These are phyloP conservation scores for Schizophyllum amplum DNA, from an alignment of 1,284 basidiomycete species.

Conservation along the genomic window DNA sequence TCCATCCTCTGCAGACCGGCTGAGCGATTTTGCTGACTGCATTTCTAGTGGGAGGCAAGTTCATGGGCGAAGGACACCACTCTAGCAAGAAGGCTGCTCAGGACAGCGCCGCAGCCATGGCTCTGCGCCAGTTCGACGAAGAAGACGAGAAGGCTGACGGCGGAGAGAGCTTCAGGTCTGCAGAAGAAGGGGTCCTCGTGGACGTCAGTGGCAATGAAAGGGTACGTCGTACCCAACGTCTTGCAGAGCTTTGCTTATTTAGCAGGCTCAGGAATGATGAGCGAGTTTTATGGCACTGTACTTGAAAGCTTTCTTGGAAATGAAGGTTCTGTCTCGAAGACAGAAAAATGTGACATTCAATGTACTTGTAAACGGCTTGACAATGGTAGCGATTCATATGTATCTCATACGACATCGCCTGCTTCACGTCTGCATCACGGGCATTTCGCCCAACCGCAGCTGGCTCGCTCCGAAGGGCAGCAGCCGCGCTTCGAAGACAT, in stretches of 20 bases:
- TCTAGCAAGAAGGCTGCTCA: background rate
- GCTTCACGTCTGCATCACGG: conserved; percentile 20
- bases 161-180: background rate
- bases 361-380: background rate
- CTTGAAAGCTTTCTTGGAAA: background rate
- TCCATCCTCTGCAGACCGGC: background rate
- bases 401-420: background rate
- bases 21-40: background rate
- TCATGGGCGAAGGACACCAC: background rate
- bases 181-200: background rate
- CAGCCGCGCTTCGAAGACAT: conserved; percentile 24
- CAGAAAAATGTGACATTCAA: background rate
- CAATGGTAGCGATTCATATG: background rate
- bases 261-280: background rate
- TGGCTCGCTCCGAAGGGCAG: conserved; percentile 31
- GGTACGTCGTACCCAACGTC: background rate
- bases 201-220: background rate
- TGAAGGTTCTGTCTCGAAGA: no score
- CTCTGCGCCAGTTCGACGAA: background rate
- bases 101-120: background rate
- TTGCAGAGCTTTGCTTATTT: background rate
- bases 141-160: background rate
- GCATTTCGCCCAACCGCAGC: conserved; percentile 30
- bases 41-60: background rate
- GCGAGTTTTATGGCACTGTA: no score